Base-by-base conservation (phyloP, 345 rosid species). In the Trapa incisa region DNA sequence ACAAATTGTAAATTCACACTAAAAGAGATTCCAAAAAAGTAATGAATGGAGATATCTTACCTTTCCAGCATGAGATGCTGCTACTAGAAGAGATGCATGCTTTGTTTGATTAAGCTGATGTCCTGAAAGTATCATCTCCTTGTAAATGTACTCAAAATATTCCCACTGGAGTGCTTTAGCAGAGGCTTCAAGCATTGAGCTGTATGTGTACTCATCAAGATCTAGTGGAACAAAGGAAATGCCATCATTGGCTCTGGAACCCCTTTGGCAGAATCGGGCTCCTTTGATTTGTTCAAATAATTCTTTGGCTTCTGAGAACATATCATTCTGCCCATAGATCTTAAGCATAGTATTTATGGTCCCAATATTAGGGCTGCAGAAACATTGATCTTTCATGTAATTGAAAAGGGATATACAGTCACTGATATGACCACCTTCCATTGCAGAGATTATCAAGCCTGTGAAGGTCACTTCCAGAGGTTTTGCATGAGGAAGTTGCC, bases 11-110 rank as follows among this genome's bases (percentile, higher is more conserved):
- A 22, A 22, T 22, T 22, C 29, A 22, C 29, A 22, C 29, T 22
- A 22, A 22, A 22, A 22, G 29, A 22, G 29, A 22, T 22, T 22
- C 29, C 29, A 22, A 22, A 22, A 22, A 22, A 22, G 29, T 22
- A 22, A 22, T 22, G 29, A 0, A 22, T 22, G 29, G 29, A 22
- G 29, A 22, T 22, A 10, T 37, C 33, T 61, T 37, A 93, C 98
- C 96, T 93, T 90, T 70, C 98, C 96, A 63, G 84, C 85, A 80
- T 83, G 82, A 33, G 94, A 83, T 65, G 97, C 96, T 78, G 88
- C 80, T 74, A 90, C 77, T 22, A 93, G 86, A 74, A 84, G 72
- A 53, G 72, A 67, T 22, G 80, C 82, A 36, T 80, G 81, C 72
- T 86, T 93, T 65, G 76, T 78, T 80, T 88, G 97, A 79, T 88